phyloP scores from a whole-genome alignment of 352 stramenopile species.

The Pythium vanterpoolii region DNA sequence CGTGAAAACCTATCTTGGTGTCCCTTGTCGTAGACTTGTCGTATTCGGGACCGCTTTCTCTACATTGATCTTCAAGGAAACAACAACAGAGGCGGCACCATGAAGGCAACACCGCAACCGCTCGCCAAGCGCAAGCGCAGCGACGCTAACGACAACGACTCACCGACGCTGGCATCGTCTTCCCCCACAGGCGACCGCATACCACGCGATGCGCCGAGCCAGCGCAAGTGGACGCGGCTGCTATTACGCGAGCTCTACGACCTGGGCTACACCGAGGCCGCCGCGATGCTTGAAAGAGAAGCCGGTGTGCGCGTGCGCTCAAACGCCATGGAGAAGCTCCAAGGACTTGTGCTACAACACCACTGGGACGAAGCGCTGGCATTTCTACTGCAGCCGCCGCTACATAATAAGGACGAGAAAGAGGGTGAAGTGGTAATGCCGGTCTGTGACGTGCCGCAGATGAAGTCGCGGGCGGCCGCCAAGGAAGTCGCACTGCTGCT shows the following conservation, averaged over 20 bases:
- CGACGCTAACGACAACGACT: background rate
- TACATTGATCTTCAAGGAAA: slow-evolving; percentile 15
- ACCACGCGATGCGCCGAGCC: slow-evolving; percentile 17
- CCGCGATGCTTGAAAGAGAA: slow-evolving; percentile 51
- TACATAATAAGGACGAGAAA: background rate
- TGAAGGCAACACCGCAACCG: slow-evolving; percentile 5
- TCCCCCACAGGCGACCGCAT: slow-evolving; percentile 7
- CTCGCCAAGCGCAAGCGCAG: slow-evolving; percentile 25
- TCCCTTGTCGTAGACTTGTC: background rate
- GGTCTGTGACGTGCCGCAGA: slow-evolving; percentile 16
- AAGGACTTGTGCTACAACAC: slow-evolving; percentile 32
- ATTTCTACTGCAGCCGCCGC: slow-evolving; percentile 25
- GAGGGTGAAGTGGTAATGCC: background rate
- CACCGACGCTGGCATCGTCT: too few species aligned
- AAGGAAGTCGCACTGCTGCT: slow-evolving; percentile 48
- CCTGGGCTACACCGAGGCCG: slow-evolving; percentile 42
- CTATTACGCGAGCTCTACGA: slow-evolving; percentile 78
- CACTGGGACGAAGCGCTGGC: slow-evolving; percentile 58
- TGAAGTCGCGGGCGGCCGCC: slow-evolving; percentile 41
- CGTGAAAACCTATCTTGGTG: background rate
- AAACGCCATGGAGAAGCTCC: slow-evolving; percentile 45
- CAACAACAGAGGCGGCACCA: background rate
- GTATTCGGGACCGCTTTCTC: background rate
- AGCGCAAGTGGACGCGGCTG: slow-evolving; percentile 65
- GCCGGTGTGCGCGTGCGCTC: slow-evolving; percentile 55